phyloP scores from a whole-genome alignment of 139 green algal genomes.

The Asterochloris sp. region DNA sequence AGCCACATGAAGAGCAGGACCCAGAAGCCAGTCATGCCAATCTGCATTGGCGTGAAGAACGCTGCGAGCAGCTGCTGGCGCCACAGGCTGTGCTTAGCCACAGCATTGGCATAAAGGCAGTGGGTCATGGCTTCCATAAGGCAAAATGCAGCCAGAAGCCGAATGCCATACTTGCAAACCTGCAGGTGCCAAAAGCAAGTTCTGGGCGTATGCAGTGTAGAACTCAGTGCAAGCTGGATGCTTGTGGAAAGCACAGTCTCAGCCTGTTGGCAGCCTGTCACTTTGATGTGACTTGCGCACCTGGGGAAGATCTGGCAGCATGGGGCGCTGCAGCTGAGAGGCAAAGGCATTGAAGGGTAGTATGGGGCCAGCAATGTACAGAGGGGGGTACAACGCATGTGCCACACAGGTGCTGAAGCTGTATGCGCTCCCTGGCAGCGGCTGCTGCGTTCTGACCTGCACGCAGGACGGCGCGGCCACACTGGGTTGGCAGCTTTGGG shows the following conservation, averaged over 20 bases:
- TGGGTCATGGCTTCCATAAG: conserved; percentile 82
- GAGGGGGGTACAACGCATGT: conserved; percentile 83
- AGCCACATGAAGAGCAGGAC: conserved; percentile 94
- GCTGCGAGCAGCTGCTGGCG: conserved; percentile 1
- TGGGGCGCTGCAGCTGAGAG: conserved; percentile 51
- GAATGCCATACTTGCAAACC: conserved; percentile 49
- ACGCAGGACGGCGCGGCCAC: neutral
- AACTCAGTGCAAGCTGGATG: too few species aligned
- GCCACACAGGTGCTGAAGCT: conserved; percentile 52
- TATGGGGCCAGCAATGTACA: conserved; percentile 91
- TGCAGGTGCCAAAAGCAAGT: neutral
- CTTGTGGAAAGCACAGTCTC: neutral
- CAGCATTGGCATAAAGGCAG: conserved; percentile 76
- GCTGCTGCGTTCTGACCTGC: conserved; percentile 7
- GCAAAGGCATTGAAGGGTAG: conserved; percentile 83
- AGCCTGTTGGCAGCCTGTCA: neutral
- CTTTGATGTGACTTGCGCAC: neutral
- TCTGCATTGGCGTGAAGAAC: conserved; percentile 33
- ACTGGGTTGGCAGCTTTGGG: neutral
- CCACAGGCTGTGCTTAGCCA: conserved; percentile 28
- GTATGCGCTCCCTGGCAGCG: conserved; percentile 23
- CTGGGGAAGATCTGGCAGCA: neutral
- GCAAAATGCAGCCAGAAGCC: conserved; percentile 38
- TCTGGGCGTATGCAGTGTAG: too few species aligned
- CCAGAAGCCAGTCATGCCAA: conserved; percentile 70